Evolutionary conservation across 2,329 filamentous ascomycete genomes (phyloP).

Genomic region (Penicillium sp.): DNA sequence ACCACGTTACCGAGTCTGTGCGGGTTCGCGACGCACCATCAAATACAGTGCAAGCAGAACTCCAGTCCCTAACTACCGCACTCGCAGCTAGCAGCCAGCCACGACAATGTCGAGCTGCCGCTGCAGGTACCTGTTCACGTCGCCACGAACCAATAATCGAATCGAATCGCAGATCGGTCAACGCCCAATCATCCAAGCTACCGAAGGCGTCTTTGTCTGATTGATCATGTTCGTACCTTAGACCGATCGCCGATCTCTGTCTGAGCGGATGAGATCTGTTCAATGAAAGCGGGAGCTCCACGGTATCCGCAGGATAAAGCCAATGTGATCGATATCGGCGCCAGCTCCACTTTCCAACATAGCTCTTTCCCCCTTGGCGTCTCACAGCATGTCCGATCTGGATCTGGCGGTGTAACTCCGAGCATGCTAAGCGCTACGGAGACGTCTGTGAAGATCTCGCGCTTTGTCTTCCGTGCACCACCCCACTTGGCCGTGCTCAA

Average conservation of each 20-base stretch:
- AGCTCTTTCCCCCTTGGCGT: neutral
- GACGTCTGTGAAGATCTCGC: conserved; percentile 2
- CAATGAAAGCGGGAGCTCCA: neutral
- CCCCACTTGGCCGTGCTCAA: neutral
- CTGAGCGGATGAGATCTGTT: conserved; percentile 7
- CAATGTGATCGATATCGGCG: conserved; percentile 22
- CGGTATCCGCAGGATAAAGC: conserved; percentile 5
- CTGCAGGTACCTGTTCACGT: conserved; percentile 19
- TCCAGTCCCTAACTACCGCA: neutral
- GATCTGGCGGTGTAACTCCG: conserved; percentile 26
- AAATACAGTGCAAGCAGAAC: neutral
- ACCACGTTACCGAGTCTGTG: neutral
- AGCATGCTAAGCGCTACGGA: conserved; percentile 11
- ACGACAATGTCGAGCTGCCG: conserved; percentile 11
- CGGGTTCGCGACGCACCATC: neutral
- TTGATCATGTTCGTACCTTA: conserved; percentile 10
- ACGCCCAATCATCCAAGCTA: conserved; percentile 3
- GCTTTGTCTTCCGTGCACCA: conserved; percentile 3
- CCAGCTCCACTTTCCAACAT: conserved; percentile 7
- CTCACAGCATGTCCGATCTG: conserved; percentile 12
- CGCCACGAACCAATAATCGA: conserved; percentile 17
- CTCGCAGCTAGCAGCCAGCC: conserved; percentile 15
- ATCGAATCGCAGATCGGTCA: conserved; percentile 9
- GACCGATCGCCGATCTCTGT: neutral
- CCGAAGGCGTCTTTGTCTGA: conserved; percentile 9